A percentile compares a stretch with the other conserved stretches of the same genome.
phyloP scores from a whole-genome alignment of 306 rosid species.

The Vigna hirtella region DNA sequence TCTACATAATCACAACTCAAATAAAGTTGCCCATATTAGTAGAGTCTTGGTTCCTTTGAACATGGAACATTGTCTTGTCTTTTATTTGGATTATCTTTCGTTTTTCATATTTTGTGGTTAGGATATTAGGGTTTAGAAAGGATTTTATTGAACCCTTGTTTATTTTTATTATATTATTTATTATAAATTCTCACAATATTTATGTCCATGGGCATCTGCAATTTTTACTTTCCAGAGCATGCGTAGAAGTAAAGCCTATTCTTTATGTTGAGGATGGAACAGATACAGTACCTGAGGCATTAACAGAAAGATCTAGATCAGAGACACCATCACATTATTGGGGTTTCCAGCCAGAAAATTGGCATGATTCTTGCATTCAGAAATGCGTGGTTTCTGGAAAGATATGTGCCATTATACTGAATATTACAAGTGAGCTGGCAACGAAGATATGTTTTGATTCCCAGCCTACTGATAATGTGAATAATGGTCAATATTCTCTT shows the following conservation, averaged over 20 bases:
- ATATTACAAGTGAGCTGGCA: slow-evolving; percentile 63
- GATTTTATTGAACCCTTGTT: slow-evolving; percentile 7
- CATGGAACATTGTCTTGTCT: slow-evolving; percentile 2
- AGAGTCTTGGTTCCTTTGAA: slow-evolving; percentile 27
- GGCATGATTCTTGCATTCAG: slow-evolving; percentile 84
- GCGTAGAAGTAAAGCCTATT: slow-evolving; percentile 86
- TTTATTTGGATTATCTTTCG: background rate
- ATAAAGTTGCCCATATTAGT: background rate
- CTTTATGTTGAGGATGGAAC: slow-evolving; percentile 72
- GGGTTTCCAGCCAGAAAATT: slow-evolving; percentile 72
- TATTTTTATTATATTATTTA: background rate
- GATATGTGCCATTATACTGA: slow-evolving; percentile 69
- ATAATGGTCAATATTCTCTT: slow-evolving; percentile 44
- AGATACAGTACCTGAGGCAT: slow-evolving; percentile 47
- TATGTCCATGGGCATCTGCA: slow-evolving; percentile 12
- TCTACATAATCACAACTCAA: slow-evolving; percentile 6
- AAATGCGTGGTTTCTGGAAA: slow-evolving; percentile 70
- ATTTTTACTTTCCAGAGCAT: slow-evolving; percentile 67
- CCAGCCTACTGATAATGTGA: slow-evolving; percentile 46
- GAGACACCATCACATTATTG: slow-evolving; percentile 50
- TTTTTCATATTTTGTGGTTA: background rate
- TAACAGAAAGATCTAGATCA: slow-evolving; percentile 45
- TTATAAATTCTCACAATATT: background rate
- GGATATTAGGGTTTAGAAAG: slow-evolving; percentile 7
- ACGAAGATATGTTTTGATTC: slow-evolving; percentile 59